phyloP scores from a whole-genome alignment of 2,329 filamentous ascomycete genomes.

The Zymoseptoria ardabiliae region DNA sequence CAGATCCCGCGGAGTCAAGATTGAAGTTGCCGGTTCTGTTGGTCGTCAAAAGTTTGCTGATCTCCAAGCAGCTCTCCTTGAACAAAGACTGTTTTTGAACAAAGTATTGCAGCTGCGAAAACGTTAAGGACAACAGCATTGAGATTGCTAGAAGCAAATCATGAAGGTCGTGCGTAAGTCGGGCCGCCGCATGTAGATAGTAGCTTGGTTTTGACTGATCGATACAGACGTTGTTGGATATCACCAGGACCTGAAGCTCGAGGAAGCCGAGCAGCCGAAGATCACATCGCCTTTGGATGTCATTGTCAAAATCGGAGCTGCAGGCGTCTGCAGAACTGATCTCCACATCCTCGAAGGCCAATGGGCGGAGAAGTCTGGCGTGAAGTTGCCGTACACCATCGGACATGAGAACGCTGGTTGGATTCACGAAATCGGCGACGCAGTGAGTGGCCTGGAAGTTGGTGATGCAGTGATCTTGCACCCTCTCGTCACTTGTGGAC shows the following conservation, averaged over 20 bases:
- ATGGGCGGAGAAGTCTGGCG: slow-evolving; percentile 20
- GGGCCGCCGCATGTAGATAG: neutral
- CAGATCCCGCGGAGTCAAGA: neutral
- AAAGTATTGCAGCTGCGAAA: neutral
- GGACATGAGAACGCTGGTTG: slow-evolving; percentile 23
- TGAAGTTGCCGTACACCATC: slow-evolving; percentile 21
- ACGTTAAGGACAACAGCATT: neutral
- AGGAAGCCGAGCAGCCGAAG: slow-evolving; percentile 18
- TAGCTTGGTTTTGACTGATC: neutral
- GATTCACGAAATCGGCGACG: slow-evolving; percentile 18
- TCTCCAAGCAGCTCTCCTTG: neutral
- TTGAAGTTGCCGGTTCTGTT: neutral
- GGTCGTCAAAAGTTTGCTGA: neutral
- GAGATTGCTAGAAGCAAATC: neutral
- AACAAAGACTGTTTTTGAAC: neutral
- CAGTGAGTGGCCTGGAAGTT: slow-evolving; percentile 13
- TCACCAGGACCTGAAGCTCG: slow-evolving; percentile 19
- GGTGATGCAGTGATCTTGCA: slow-evolving; percentile 22
- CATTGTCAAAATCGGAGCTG: slow-evolving; percentile 23
- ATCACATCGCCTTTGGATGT: slow-evolving; percentile 19
- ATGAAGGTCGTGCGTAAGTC: neutral
- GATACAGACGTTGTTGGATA: slow-evolving; percentile 16
- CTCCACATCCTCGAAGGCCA: slow-evolving; percentile 23
- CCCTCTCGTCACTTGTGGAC: slow-evolving; percentile 21
- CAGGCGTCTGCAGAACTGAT: slow-evolving; percentile 24